phyloP scores from a whole-genome alignment of 169 alveolate species.

The Plasmodium yoelii region DNA sequence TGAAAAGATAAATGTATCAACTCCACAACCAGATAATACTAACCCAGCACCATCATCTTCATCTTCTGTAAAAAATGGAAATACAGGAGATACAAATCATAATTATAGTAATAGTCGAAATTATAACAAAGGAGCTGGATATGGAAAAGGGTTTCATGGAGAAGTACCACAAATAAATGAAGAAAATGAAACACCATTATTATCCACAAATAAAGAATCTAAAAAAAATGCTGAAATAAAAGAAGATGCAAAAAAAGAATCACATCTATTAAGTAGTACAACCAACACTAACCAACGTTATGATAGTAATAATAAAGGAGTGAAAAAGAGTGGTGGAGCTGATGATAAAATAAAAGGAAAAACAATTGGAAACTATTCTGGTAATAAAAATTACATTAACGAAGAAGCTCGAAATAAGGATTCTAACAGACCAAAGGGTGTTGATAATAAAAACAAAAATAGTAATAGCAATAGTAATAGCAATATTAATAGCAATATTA shows the following conservation, averaged over 20 bases:
- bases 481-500: not conserved
- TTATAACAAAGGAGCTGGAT: not conserved
- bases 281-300: too few relatives aligned
- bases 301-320: too few relatives aligned
- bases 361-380: too few relatives aligned
- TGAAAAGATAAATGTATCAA: not conserved
- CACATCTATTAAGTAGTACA: too few relatives aligned
- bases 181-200: constrained; percentile 6
- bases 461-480: constrained; percentile 3
- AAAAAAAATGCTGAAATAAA: not conserved
- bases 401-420: too few relatives aligned
- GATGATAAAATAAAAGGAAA: too few relatives aligned
- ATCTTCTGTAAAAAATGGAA: constrained; percentile 1
- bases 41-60: not conserved
- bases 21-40: not conserved
- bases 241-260: not conserved
- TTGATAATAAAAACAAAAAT: not conserved
- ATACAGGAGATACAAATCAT: constrained; percentile 5
- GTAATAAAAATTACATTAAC: too few relatives aligned
- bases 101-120: constrained; percentile 7
- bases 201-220: not conserved
- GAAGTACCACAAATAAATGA: not conserved
- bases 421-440: too few relatives aligned
- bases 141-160: not conserved
- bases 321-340: too few relatives aligned